Evolutionary conservation across 345 rosid species (phyloP).

Genomic region (Populus ilicifolia): DNA sequence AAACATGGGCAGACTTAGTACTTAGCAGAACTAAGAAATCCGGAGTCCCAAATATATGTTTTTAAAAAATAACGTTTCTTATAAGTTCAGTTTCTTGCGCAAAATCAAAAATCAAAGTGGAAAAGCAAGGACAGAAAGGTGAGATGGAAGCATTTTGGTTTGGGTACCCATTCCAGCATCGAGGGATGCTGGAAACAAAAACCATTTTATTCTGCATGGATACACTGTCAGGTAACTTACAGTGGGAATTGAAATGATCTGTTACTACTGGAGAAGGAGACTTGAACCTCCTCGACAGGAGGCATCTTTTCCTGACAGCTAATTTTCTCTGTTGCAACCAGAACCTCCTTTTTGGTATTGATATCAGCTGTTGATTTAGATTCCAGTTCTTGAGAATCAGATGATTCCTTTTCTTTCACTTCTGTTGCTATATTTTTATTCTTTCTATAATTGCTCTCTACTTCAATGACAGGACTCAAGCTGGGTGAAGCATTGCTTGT

Average conservation of each 20-base stretch:
- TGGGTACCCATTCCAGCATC: neutral
- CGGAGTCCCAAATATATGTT: neutral
- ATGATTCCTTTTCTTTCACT: neutral
- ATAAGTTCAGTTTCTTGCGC: too few relatives aligned
- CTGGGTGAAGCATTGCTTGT: slow-evolving; percentile 13
- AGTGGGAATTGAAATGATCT: slow-evolving; percentile 66
- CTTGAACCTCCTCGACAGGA: slow-evolving; percentile 9
- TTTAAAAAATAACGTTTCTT: neutral
- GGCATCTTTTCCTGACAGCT: slow-evolving; percentile 12
- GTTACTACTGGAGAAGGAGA: slow-evolving; percentile 40
- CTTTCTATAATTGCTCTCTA: slow-evolving; percentile 18
- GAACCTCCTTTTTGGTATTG: neutral
- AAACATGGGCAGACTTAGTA: neutral
- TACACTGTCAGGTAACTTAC: slow-evolving; percentile 35
- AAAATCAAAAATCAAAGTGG: neutral
- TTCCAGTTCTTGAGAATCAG: neutral
- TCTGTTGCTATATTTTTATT: neutral
- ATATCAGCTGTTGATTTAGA: neutral
- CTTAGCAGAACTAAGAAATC: neutral
- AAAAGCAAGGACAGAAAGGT: neutral
- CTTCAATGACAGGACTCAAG: slow-evolving; percentile 30
- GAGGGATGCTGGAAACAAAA: neutral
- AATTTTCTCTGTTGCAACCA: slow-evolving; percentile 4
- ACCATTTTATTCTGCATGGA: neutral
- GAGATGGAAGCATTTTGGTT: neutral